phyloP scores from a whole-genome alignment of 306 rosid species.

The Fagus sylvatica region DNA sequence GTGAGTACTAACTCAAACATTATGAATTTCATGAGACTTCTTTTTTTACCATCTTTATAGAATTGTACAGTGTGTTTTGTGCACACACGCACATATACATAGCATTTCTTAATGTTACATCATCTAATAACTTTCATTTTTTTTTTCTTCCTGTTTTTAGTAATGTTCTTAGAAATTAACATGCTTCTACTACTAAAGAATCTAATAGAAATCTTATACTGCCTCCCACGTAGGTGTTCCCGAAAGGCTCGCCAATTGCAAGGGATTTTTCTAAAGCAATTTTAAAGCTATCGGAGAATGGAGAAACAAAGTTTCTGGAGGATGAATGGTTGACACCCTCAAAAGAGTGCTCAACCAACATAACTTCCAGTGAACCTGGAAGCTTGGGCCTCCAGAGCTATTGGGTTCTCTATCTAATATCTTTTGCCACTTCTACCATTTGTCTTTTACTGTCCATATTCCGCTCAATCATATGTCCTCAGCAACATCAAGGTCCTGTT shows the following conservation, averaged over 20 bases:
- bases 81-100: no score
- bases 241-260: constrained; percentile 73
- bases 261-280: constrained; percentile 62
- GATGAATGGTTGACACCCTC: constrained; percentile 34
- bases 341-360: constrained; percentile 22
- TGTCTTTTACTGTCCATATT: constrained; percentile 15
- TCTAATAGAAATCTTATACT: background rate
- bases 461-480: background rate
- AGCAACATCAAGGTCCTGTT: background rate
- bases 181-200: background rate
- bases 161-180: no score
- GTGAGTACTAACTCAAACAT: no score
- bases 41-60: background rate
- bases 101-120: no score
- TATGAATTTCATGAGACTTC: background rate
- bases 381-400: constrained; percentile 51
- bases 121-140: no score
- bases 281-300: constrained; percentile 42
- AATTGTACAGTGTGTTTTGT: background rate
- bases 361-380: constrained; percentile 13
- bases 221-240: constrained; percentile 48
- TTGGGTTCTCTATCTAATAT: constrained; percentile 30
- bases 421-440: constrained; percentile 19
- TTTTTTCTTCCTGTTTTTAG: no score
- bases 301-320: constrained; percentile 39